phyloP scores from a whole-genome alignment of 495 filamentous ascomycete species.

The Lepraria neglecta region DNA sequence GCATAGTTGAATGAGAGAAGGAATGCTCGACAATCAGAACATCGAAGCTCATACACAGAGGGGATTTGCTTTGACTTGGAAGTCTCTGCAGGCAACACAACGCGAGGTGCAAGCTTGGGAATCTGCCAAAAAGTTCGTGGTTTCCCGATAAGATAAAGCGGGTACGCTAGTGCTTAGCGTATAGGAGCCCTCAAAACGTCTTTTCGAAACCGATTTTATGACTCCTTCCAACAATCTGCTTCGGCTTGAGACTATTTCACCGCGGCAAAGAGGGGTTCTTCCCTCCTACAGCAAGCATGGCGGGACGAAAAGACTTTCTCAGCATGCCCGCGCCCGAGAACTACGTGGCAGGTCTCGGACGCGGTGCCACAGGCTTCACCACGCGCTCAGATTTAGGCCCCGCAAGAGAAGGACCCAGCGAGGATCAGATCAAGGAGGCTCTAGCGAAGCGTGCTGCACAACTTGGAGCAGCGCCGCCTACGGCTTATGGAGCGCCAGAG shows the following conservation, averaged over 20 bases:
- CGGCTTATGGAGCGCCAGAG: conserved; percentile 68
- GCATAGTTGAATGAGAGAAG: conserved; percentile 38
- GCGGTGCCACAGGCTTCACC: conserved; percentile 96
- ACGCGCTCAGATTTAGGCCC: conserved; percentile 95
- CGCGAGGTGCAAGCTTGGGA: too few relatives aligned
- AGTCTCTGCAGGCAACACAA: too few relatives aligned
- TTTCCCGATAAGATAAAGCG: too few relatives aligned
- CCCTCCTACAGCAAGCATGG: conserved; percentile 28
- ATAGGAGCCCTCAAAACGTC: not conserved
- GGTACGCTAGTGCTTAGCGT: conserved; percentile 1
- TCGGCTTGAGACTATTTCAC: not conserved
- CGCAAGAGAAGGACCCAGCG: conserved; percentile 90
- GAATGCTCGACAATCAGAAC: too few relatives aligned
- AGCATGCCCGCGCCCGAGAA: conserved; percentile 90
- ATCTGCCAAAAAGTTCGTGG: too few relatives aligned
- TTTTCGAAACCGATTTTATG: not conserved
- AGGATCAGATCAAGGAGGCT: conserved; percentile 96
- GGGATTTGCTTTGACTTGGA: too few relatives aligned
- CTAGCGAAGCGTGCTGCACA: conserved; percentile 84
- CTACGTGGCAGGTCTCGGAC: conserved; percentile 95
- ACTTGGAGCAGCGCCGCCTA: conserved; percentile 71
- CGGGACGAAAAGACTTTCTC: conserved; percentile 81
- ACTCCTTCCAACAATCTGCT: not conserved
- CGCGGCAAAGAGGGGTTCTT: not conserved
- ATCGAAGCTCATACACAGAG: too few relatives aligned